These are phyloP conservation scores for Apiospora rasikravindrae DNA, from an alignment of 2,329 filamentous ascomycete species.

Conservation along the genomic window DNA sequence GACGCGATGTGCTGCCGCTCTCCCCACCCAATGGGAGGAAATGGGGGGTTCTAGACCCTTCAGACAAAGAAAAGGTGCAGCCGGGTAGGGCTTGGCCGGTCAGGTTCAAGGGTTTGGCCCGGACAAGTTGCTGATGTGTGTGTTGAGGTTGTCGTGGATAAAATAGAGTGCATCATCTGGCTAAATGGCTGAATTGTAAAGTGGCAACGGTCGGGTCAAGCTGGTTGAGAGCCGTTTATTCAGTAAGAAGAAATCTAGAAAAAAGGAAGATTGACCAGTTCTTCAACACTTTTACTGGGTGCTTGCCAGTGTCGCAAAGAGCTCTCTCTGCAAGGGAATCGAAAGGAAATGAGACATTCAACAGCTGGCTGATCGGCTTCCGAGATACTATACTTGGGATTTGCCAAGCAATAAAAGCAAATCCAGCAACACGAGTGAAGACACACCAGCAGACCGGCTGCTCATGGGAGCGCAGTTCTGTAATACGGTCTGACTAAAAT, in stretches of 20 bases:
- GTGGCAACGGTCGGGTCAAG: neutral
- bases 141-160: slow-evolving; percentile 20
- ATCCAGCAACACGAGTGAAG: neutral
- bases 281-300: neutral
- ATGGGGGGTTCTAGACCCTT: neutral
- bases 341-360: slow-evolving; percentile 2
- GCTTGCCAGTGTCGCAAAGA: neutral
- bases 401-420: slow-evolving; percentile 4
- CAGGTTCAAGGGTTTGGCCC: neutral
- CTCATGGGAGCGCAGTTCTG: neutral
- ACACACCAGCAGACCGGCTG: neutral
- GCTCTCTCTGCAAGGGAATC: neutral
- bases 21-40: slow-evolving; percentile 7
- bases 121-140: neutral
- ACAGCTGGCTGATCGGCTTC: neutral
- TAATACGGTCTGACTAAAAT: neutral
- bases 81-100: neutral
- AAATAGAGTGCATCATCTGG: slow-evolving; percentile 19
- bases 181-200: slow-evolving; percentile 21
- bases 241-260: neutral
- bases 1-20: neutral
- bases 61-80: slow-evolving; percentile 9
- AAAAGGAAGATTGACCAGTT: neutral
- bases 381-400: neutral
- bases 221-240: neutral